Base-by-base conservation (phyloP, 2,329 filamentous ascomycete species). In the Thermothelomyces thermophilus region DNA sequence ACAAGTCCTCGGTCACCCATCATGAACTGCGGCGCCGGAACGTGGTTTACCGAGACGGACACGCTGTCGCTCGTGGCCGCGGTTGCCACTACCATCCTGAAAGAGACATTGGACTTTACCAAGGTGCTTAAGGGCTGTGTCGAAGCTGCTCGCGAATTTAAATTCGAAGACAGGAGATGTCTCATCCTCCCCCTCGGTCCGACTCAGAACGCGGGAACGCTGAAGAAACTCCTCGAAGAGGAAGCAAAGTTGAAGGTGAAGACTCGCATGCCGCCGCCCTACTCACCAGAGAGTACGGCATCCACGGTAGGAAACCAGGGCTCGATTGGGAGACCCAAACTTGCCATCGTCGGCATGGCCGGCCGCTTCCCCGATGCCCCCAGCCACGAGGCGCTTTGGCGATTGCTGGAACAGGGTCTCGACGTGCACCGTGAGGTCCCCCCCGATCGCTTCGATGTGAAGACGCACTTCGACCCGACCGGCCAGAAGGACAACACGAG, bases 311-410 rank as follows among this genome's bases (percentile, higher is more conserved):
- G 73, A 16, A 75, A 75, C 56, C 73, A 76, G 54, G 74, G 74
- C 10, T 64, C 68, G 13, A 63, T 55, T 8, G 70, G 70, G 13
- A 68, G 79, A 60, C 79, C 80, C 63, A 90, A 90, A 66, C 79
- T 95, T 55, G 89, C 89, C 50, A 90, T 95, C 55, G 85, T 95
- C 30, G 89, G 89, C 46, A 87, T 89, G 79, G 79, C 86, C 40
- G 86, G 86, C 44, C 78, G 86, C 44, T 90, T 88, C 65, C 86
- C 86, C 1, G 82, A 85, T 58, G 83, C 86, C 43, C 83, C 80
- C 14, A 84, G 76, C 60, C 77, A 82, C 53, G 83, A 89, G 51
- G 79, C 79, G 48, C 78, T 90, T 26, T 90, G 86, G 86, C 81
- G 87, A 52, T 72, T 90, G 3, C 73, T 90, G 17, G 79, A 83